A percentile compares a stretch with the other conserved stretches of the same genome.
phyloP scores from a whole-genome alignment of 331 rosid genomes.

The Rosa hybrid region DNA sequence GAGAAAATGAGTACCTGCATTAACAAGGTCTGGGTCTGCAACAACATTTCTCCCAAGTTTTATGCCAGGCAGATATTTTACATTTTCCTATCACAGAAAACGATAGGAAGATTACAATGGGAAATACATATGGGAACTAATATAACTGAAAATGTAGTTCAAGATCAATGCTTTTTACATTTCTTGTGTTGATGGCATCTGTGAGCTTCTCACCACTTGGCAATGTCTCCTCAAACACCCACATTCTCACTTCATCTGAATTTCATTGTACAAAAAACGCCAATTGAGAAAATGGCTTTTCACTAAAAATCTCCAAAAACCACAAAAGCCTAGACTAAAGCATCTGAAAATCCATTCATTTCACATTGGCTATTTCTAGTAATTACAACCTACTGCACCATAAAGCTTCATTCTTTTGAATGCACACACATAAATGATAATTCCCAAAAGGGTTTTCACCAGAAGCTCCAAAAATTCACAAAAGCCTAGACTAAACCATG shows the following conservation, averaged over 20 bases:
- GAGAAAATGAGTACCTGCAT: slow-evolving; percentile 50
- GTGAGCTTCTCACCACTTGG: slow-evolving; percentile 79
- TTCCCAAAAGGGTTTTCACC: not conserved
- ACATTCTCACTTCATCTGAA: slow-evolving; percentile 91
- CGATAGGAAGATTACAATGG: slow-evolving; percentile 4
- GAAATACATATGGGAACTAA: not conserved
- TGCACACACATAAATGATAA: not conserved
- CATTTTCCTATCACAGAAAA: slow-evolving; percentile 68
- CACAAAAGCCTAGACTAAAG: not conserved
- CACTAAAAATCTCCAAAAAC: not conserved
- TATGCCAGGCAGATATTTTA: slow-evolving; percentile 80
- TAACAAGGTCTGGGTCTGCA: slow-evolving; percentile 78
- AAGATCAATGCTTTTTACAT: slow-evolving; percentile 48
- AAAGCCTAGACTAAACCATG: not conserved
- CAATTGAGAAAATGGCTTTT: slow-evolving; percentile 4
- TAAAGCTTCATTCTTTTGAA: not conserved
- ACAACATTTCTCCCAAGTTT: slow-evolving; percentile 87
- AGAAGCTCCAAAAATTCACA: not conserved
- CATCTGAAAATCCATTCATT: not conserved
- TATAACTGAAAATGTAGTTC: not conserved
- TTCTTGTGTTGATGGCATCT: slow-evolving; percentile 71
- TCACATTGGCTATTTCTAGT: not conserved
- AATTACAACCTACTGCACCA: not conserved
- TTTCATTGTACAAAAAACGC: slow-evolving; percentile 13
- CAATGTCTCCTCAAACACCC: slow-evolving; percentile 84